Base-by-base conservation (phyloP, 768 basidiomycete species). In the Strobilomyces confusus region DNA sequence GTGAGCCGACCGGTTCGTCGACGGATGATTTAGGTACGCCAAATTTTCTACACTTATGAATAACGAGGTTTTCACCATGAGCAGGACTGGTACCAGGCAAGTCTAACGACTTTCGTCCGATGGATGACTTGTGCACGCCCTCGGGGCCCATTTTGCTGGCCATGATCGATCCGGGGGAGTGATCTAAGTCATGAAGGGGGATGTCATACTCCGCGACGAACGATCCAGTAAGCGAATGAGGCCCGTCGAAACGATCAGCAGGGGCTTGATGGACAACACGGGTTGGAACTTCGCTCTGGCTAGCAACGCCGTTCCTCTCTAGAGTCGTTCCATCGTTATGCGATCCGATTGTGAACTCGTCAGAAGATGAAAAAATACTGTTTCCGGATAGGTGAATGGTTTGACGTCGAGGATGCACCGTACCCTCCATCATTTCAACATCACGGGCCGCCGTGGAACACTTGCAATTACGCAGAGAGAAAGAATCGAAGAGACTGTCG, bases 301-400 rank as follows among this genome's bases (percentile, higher is more conserved):
- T 34, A 3, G 25, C 17, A 23, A 38, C 19, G 2, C 17, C 22
- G 36, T 33, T 30, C 26, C 12, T 20, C 14, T 44, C 50, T 12
- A 9, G 17, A 14, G 9, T 33, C n/a, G 11, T 46, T 38, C 29
- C 34, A 14, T 9, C 33, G 1, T 41, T 34, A 17, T 43, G 54
- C 22, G 52, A 49, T 33, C 25, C 38, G 11, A 68, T 47, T 0
- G 65, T 59, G n/a, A 69, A 61, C 14, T 69, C 65, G 38, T 49
- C 67, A 8, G 67, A 69, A 25, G 67, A 61, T 22, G 68, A 58
- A 41, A 69, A 66, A 22, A 69, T 65, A 34, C 65, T 69, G 36
- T 68, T 69, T 12, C 52, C 50, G 14, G 63, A 62, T 15, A 69
- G 49, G 22, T 58, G 63, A 22, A 67, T 29, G 12, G 53, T 46